Conservation (phyloP, 2,329 filamentous ascomycete species). For the Graphilbum sp. region DNA sequence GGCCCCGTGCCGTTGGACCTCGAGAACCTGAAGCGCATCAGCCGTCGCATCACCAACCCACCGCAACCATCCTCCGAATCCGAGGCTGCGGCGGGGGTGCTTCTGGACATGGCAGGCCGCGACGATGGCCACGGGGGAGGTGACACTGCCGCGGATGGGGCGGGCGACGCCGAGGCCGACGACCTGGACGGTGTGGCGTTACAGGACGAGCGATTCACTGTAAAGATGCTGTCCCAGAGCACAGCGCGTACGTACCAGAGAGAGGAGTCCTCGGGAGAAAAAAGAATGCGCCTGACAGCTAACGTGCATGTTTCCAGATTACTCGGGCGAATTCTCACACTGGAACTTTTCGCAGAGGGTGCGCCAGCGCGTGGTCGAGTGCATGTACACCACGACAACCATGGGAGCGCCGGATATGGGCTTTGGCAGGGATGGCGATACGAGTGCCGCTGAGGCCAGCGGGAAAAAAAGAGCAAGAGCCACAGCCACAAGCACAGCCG, state of each 20-base stretch:
- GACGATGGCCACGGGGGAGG: constrained; percentile 1
- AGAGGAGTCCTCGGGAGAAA: too few species aligned
- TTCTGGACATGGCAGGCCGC: too few species aligned
- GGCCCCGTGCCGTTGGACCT: constrained; percentile 9
- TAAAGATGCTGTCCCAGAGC: constrained; percentile 18
- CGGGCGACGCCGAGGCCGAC: constrained; percentile 6
- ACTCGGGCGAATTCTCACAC: constrained; percentile 34
- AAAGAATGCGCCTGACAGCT: too few species aligned
- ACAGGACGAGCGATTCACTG: constrained; percentile 15
- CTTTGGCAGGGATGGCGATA: too few species aligned
- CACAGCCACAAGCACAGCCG: too few species aligned
- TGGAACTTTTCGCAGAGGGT: constrained; percentile 34
- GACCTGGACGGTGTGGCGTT: constrained; percentile 11
- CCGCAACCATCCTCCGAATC: too few species aligned
- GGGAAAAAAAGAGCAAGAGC: too few species aligned
- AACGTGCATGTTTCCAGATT: constrained; percentile 22
- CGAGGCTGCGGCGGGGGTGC: too few species aligned
- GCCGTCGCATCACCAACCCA: constrained; percentile 5
- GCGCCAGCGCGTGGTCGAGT: constrained; percentile 9
- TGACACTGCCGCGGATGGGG: background rate
- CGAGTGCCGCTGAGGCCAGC: too few species aligned
- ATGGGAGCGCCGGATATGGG: too few species aligned
- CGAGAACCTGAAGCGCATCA: constrained; percentile 10
- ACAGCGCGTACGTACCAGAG: too few species aligned
- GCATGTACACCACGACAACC: background rate